A percentile compares a stretch with the other conserved stretches of the same genome.
Evolutionary conservation across 805 yeast genomes (phyloP).

Genomic region (Yamadazyma scolyti): DNA sequence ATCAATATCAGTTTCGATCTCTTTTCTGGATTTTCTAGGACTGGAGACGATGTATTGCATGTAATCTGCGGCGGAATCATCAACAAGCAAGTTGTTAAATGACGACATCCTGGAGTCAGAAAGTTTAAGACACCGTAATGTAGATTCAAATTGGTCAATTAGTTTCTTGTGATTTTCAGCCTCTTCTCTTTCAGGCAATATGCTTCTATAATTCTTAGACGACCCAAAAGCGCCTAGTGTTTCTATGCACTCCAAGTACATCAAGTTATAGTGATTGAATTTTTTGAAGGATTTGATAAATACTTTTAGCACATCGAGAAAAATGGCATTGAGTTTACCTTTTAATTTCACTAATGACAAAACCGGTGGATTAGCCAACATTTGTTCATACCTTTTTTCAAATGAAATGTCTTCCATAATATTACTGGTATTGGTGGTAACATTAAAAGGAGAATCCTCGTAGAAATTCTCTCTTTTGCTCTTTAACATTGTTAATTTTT

Average conservation of each 20-base stretch:
- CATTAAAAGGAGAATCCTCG: constrained; percentile 28
- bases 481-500: constrained; percentile 7
- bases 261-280: constrained; percentile 23
- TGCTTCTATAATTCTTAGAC: constrained; percentile 11
- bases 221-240: constrained; percentile 20
- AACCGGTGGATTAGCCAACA: constrained; percentile 21
- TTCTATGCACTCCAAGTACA: constrained; percentile 26
- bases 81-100: constrained; percentile 4
- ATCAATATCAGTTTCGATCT: constrained; percentile 4
- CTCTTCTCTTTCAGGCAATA: constrained; percentile 27
- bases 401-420: constrained; percentile 11
- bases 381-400: constrained; percentile 22
- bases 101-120: constrained; percentile 8
- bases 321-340: constrained; percentile 29
- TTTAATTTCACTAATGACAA: constrained; percentile 29
- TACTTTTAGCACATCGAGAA: constrained; percentile 30
- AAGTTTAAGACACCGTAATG: constrained; percentile 18
- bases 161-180: constrained; percentile 27
- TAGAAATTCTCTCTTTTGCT: constrained; percentile 16
- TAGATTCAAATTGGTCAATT: constrained; percentile 27
- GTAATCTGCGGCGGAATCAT: constrained; percentile 8
- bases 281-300: constrained; percentile 29
- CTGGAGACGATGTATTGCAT: constrained; percentile 25
- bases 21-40: constrained; percentile 17
- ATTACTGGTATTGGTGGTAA: constrained; percentile 11